Evolutionary conservation across 495 filamentous ascomycete genomes (phyloP), one percentile per base, ranked within the genome.

Genomic region (Neurospora discreta): DNA sequence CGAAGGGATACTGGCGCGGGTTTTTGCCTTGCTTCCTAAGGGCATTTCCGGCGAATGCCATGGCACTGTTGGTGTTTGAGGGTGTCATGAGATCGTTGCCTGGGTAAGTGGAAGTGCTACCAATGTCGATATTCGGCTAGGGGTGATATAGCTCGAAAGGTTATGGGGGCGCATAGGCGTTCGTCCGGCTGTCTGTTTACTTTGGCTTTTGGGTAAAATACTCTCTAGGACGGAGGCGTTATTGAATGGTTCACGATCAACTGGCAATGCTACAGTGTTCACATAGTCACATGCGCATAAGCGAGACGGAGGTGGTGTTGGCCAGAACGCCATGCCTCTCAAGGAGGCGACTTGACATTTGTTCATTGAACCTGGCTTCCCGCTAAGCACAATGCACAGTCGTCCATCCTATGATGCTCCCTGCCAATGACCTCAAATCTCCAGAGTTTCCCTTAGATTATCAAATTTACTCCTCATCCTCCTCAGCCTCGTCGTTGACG

Each of bases 11-110:
- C 80, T 98, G 94, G 94, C 86, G 95, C 60, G 95, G 95, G 2
- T 99, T 99, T 77, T 71, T 95, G 74, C 95, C 95, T 0, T 98
- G 95, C 78, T 96, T 98, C 79, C 79, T 97, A 71, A 86, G 95
- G 77, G 95, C 95, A 15, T 99, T 99, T 81, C 95, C 95, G 67
- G 95, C 95, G 68, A 99, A 99, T 84, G 95, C 94, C 1, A 90
- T 95, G 88, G 95, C 95, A 11, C 78, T 99, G 79, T 88, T 97
- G 71, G 95, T 92, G 42, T 98, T 97, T 85, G 95, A 99, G 81
- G 92, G 89, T 10, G 93, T 91, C 70, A 96, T 98, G 94, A 87
- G 94, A 75, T 82, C 84, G 68, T 82, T 97, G 79, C 91, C 91
- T 68, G 87, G 79, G 75, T 77, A 74, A n/a, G 33, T 70, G 11